Evolutionary conservation across 1,284 basidiomycete genomes (phyloP).

Genomic region (Cryptococcus amylolentus): DNA sequence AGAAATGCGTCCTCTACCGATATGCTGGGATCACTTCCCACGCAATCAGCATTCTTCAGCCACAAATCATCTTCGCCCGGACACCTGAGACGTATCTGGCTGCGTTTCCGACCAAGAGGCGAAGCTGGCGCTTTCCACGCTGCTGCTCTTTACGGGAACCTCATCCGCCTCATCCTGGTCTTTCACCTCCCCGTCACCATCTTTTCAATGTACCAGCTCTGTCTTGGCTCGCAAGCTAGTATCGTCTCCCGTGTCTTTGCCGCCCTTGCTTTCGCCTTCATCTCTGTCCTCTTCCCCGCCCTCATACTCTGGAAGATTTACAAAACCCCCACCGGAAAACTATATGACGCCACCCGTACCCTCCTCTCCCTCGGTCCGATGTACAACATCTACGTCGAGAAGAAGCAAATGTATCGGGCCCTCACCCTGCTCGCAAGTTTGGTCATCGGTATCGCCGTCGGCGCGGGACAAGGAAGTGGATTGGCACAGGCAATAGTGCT

Average conservation of each 20-base stretch:
- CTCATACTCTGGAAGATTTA: slow-evolving; percentile 71
- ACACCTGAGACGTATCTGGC: slow-evolving; percentile 39
- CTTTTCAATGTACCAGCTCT: slow-evolving; percentile 84
- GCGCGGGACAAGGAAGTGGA: slow-evolving; percentile 82
- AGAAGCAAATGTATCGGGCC: slow-evolving; percentile 81
- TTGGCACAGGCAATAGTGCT: slow-evolving; percentile 88
- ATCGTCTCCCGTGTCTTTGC: slow-evolving; percentile 46
- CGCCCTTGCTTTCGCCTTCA: slow-evolving; percentile 59
- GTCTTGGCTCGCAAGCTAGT: slow-evolving; percentile 57
- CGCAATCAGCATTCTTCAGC: slow-evolving; percentile 16
- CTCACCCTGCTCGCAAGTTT: slow-evolving; percentile 78
- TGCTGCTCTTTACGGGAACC: slow-evolving; percentile 63
- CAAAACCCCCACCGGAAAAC: slow-evolving; percentile 75
- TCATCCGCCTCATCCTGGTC: slow-evolving; percentile 79
- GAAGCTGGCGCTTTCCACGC: slow-evolving; percentile 50
- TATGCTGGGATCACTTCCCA: slow-evolving; percentile 13
- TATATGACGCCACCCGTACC: slow-evolving; percentile 90
- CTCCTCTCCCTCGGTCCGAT: slow-evolving; percentile 87
- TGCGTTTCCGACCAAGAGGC: slow-evolving; percentile 46
- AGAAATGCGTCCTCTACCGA: slow-evolving; percentile 12
- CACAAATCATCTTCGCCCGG: slow-evolving; percentile 11
- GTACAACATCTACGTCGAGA: slow-evolving; percentile 91
- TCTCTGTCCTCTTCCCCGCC: slow-evolving; percentile 74
- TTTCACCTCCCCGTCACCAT: slow-evolving; percentile 93
- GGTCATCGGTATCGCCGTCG: slow-evolving; percentile 73